A percentile compares a stretch with the other conserved stretches of the same genome.
Evolutionary conservation across 73 alveolate genomes (phyloP).

Genomic region (Paramecium sonneborni): DNA sequence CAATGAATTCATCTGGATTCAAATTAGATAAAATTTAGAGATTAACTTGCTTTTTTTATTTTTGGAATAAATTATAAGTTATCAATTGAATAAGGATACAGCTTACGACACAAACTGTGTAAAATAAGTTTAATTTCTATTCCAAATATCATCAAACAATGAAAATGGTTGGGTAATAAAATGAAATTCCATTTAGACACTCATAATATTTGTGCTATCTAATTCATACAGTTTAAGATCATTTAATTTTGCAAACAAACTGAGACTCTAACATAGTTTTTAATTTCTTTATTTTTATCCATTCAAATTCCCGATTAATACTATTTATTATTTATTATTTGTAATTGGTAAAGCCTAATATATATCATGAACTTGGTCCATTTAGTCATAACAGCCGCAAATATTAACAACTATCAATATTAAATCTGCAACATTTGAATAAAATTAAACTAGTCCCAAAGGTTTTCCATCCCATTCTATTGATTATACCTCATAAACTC

Average conservation of each 20-base stretch:
- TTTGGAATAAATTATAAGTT: neutral
- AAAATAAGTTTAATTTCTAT: neutral
- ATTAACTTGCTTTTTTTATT: neutral
- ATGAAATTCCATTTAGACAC: conserved; percentile 14
- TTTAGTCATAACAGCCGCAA: conserved; percentile 13
- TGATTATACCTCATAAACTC: conserved; percentile 32
- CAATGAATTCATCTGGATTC: neutral
- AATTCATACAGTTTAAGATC: conserved; percentile 3
- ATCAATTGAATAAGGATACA: neutral
- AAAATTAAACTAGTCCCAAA: conserved; percentile 8
- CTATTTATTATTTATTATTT: neutral
- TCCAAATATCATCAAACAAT: neutral
- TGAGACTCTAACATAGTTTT: neutral
- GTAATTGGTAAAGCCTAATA: neutral
- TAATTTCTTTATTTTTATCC: conserved; percentile 6
- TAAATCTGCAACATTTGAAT: conserved; percentile 8
- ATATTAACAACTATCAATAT: neutral
- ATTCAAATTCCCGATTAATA: neutral
- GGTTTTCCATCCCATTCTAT: conserved; percentile 42
- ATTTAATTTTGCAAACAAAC: conserved; percentile 22
- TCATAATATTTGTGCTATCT: neutral
- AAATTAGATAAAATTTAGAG: neutral
- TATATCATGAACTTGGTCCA: neutral
- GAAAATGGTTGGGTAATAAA: neutral
- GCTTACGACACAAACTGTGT: neutral